Evolutionary conservation across 1,139 yeast genomes (phyloP).

Genomic region (Groenewaldozyma auringiensis): DNA sequence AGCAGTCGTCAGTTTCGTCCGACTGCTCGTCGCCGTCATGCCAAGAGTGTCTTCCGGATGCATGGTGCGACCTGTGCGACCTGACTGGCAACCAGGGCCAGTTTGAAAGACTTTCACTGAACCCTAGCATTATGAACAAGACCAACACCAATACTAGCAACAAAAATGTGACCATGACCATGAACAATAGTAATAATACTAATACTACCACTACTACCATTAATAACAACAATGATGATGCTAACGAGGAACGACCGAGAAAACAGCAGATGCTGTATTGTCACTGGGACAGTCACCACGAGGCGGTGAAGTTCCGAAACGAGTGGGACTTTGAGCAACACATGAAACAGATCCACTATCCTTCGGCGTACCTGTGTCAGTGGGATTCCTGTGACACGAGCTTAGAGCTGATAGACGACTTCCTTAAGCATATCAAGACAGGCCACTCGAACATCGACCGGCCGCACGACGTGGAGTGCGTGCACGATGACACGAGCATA

Average conservation of each 20-base stretch:
- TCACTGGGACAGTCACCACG: conserved; percentile 32
- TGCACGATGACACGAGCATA: conserved; percentile 6
- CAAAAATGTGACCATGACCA: too few species aligned
- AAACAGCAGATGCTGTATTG: conserved; percentile 17
- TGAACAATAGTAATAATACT: too few species aligned
- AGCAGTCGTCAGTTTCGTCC: neutral
- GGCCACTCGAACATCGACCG: conserved; percentile 23
- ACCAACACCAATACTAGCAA: too few species aligned
- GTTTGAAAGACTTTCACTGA: neutral
- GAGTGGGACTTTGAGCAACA: conserved; percentile 28
- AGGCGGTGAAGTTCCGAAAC: conserved; percentile 23
- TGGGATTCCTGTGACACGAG: conserved; percentile 35
- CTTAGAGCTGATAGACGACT: conserved; percentile 26
- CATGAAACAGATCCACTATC: conserved; percentile 14
- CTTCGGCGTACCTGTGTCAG: conserved; percentile 23
- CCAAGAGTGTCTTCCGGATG: neutral
- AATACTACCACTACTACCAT: neutral
- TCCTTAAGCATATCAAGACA: conserved; percentile 30
- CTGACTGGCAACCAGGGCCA: neutral
- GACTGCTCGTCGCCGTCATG: neutral
- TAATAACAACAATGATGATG: too few species aligned
- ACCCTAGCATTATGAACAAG: neutral
- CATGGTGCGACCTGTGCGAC: conserved; percentile 2
- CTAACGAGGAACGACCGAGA: neutral
- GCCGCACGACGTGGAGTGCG: conserved; percentile 11